A percentile compares a stretch with the other conserved stretches of the same genome.
These are phyloP conservation scores for barrel medic (Medicago truncatula) DNA, from an alignment of 306 rosid genomes.

Conservation along the genomic window DNA sequence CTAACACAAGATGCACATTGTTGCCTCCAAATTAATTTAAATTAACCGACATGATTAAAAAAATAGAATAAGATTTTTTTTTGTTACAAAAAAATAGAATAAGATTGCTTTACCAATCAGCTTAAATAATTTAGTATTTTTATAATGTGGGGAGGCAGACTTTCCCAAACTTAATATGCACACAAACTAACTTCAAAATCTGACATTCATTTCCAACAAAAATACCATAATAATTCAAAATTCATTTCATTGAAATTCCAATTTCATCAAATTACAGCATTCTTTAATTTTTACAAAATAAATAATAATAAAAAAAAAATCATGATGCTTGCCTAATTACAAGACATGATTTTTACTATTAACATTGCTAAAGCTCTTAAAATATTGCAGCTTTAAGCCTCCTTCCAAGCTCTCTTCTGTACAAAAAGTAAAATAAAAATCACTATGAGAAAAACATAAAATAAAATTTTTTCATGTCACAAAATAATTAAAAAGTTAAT, in stretches of 20 bases:
- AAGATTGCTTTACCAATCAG: background rate
- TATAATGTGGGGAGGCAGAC: background rate
- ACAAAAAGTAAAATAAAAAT: background rate
- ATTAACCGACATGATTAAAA: constrained; percentile 6
- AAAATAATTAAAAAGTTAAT: constrained; percentile 4
- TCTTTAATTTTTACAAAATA: background rate
- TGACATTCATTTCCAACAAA: background rate
- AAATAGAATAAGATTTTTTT: too few species aligned
- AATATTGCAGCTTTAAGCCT: constrained; percentile 56
- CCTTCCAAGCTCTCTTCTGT: constrained; percentile 71
- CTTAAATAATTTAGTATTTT: background rate
- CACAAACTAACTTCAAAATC: background rate
- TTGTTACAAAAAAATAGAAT: background rate
- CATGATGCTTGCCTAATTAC: background rate
- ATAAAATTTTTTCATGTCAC: background rate
- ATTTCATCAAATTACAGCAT: background rate
- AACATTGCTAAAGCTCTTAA: background rate
- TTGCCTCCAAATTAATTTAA: background rate
- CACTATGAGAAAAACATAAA: constrained; percentile 7
- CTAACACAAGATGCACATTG: background rate
- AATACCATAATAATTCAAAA: background rate
- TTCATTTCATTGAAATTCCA: background rate
- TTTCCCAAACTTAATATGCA: background rate
- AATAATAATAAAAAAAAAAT: too few species aligned
- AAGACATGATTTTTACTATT: background rate